A percentile compares a stretch with the other conserved stretches of the same genome.
These are phyloP conservation scores for Xylariaceae sp. DNA, from an alignment of 2,329 filamentous ascomycete genomes.

Conservation along the genomic window DNA sequence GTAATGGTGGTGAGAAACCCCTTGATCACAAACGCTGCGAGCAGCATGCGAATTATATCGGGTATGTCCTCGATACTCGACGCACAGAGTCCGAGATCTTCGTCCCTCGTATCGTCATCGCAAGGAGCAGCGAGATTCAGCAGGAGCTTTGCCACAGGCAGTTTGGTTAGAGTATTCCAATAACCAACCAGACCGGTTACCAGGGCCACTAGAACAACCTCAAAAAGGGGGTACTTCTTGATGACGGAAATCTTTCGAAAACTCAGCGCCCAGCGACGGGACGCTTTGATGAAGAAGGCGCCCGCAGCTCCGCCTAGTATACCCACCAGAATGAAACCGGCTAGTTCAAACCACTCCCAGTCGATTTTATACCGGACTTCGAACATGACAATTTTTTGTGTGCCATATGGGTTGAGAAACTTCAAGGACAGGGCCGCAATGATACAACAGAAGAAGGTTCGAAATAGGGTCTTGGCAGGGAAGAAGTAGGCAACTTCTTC, in stretches of 20 bases:
- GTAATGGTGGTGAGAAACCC: conserved; percentile 86
- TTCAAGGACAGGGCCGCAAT: conserved; percentile 89
- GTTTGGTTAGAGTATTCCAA: conserved; percentile 89
- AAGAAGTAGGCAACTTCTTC: conserved; percentile 99
- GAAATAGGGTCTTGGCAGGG: conserved; percentile 93
- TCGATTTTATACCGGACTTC: conserved; percentile 89
- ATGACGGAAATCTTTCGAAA: conserved; percentile 83
- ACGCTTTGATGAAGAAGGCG: conserved; percentile 96
- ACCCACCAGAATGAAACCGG: conserved; percentile 84
- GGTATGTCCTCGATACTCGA: conserved; percentile 76
- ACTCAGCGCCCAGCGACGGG: conserved; percentile 83
- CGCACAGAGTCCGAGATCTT: conserved; percentile 79
- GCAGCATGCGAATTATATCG: conserved; percentile 71
- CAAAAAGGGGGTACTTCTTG: conserved; percentile 82
- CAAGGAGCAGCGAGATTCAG: conserved; percentile 92
- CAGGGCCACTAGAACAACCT: conserved; percentile 86
- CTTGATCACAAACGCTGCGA: conserved; percentile 86
- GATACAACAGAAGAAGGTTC: conserved; percentile 98
- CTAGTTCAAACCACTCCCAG: conserved; percentile 93
- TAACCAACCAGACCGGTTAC: conserved; percentile 86
- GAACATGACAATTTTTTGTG: conserved; percentile 95
- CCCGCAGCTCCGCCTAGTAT: conserved; percentile 83
- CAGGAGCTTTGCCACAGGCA: conserved; percentile 88
- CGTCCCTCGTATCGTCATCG: conserved; percentile 67
- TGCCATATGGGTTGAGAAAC: conserved; percentile 95